phyloP scores from a whole-genome alignment of 1,139 yeast species.

The Scheffersomyces segobiensis region DNA sequence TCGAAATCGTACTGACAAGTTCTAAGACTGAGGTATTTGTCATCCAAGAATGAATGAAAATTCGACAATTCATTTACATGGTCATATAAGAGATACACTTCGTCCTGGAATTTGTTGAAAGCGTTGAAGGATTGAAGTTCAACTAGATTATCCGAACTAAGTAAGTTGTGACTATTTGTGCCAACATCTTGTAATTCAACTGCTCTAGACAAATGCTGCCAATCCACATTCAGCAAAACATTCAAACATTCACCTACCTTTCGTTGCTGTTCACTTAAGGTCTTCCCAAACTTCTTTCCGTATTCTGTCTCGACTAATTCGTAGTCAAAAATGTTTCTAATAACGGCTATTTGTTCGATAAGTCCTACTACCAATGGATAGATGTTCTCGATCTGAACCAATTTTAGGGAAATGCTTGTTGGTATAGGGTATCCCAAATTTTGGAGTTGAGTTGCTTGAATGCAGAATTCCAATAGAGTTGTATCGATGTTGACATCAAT shows the following conservation, averaged over 20 bases:
- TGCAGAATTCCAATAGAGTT: slow-evolving; percentile 42
- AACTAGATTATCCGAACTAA: slow-evolving; percentile 20
- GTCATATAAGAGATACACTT: slow-evolving; percentile 23
- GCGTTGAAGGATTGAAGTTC: slow-evolving; percentile 43
- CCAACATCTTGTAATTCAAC: slow-evolving; percentile 36
- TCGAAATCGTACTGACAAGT: slow-evolving; percentile 26
- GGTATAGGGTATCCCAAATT: slow-evolving; percentile 65
- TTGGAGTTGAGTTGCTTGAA: slow-evolving; percentile 55
- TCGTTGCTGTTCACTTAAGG: slow-evolving; percentile 42
- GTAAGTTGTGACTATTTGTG: neutral
- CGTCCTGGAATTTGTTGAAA: slow-evolving; percentile 41
- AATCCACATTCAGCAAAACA: slow-evolving; percentile 39
- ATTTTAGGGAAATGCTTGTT: slow-evolving; percentile 24
- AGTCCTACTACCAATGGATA: slow-evolving; percentile 62
- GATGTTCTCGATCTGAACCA: slow-evolving; percentile 47
- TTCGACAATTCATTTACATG: slow-evolving; percentile 35
- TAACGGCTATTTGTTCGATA: slow-evolving; percentile 38
- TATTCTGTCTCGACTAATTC: slow-evolving; percentile 18
- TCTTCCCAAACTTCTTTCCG: slow-evolving; percentile 40
- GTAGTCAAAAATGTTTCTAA: slow-evolving; percentile 28
- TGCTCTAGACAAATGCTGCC: slow-evolving; percentile 59
- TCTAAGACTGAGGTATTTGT: slow-evolving; percentile 19
- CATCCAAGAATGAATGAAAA: slow-evolving; percentile 20
- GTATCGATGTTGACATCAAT: slow-evolving; percentile 53
- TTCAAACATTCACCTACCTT: slow-evolving; percentile 25